A percentile compares a stretch with the other conserved stretches of the same genome.
phyloP scores from a whole-genome alignment of 768 basidiomycete species.

The Leccinellum albellum region DNA sequence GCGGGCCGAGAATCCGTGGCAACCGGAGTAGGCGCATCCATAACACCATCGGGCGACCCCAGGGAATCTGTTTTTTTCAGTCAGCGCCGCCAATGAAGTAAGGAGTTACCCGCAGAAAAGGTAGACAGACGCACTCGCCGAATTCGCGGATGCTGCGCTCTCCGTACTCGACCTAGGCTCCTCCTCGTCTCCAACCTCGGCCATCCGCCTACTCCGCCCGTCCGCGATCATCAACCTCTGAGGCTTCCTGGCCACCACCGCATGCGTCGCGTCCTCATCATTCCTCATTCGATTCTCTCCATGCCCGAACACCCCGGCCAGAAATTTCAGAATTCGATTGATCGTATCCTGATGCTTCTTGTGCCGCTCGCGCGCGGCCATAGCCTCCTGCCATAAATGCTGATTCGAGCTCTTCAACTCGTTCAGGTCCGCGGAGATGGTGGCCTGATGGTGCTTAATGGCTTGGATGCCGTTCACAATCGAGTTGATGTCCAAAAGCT shows the following conservation, averaged over 20 bases:
- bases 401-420: slow-evolving; percentile 86
- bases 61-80: slow-evolving; percentile 33
- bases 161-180: slow-evolving; percentile 31
- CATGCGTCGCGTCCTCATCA: slow-evolving; percentile 33
- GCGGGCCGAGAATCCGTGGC: slow-evolving; percentile 9
- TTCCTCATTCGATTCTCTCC: slow-evolving; percentile 36
- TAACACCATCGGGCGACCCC: slow-evolving; percentile 40
- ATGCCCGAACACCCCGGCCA: slow-evolving; percentile 87
- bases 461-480: slow-evolving; percentile 79
- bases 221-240: slow-evolving; percentile 70
- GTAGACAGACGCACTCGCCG: slow-evolving; percentile 9
- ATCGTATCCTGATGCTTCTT: slow-evolving; percentile 96
- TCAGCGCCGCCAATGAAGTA: background rate
- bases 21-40: slow-evolving; percentile 15
- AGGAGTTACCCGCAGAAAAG: background rate
- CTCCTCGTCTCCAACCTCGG: slow-evolving; percentile 39
- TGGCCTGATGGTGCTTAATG: slow-evolving; percentile 88
- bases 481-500: slow-evolving; percentile 71
- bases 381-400: slow-evolving; percentile 88
- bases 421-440: slow-evolving; percentile 86
- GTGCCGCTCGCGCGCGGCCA: slow-evolving; percentile 71
- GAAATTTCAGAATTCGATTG: slow-evolving; percentile 89
- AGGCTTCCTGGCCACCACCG: slow-evolving; percentile 47
- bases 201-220: slow-evolving; percentile 35
- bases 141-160: slow-evolving; percentile 19